These are phyloP conservation scores for Globisporangium irregulare DNA, from an alignment of 352 stramenopile species.

Conservation along the genomic window DNA sequence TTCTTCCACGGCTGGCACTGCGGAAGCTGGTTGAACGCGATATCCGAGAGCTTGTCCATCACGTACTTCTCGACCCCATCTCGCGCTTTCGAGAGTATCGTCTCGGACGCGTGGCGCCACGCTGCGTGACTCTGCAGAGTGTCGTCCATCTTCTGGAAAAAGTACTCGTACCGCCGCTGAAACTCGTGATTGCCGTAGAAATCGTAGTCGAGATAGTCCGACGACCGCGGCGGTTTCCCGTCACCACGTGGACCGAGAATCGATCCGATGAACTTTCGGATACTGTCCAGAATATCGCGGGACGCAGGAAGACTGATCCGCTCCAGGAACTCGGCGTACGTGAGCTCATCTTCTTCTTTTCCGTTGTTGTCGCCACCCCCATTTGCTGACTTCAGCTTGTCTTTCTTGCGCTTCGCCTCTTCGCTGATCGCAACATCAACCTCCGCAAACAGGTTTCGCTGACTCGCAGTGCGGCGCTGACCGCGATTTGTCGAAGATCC, in stretches of 20 bases:
- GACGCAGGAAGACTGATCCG: slow-evolving; percentile 68
- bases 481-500: slow-evolving; percentile 11
- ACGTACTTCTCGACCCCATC: slow-evolving; percentile 91
- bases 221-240: slow-evolving; percentile 54
- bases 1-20: slow-evolving; percentile 63
- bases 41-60: slow-evolving; percentile 85
- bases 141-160: slow-evolving; percentile 75
- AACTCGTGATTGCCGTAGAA: slow-evolving; percentile 81
- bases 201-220: slow-evolving; percentile 76
- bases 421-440: slow-evolving; percentile 32
- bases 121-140: slow-evolving; percentile 47
- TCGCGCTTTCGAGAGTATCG: slow-evolving; percentile 56
- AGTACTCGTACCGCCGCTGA: slow-evolving; percentile 53
- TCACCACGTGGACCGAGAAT: slow-evolving; percentile 77
- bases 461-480: slow-evolving; percentile 21
- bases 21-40: slow-evolving; percentile 71
- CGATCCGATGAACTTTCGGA: slow-evolving; percentile 74
- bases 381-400: slow-evolving; percentile 21
- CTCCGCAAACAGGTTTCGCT: slow-evolving; percentile 58
- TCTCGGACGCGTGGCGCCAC: slow-evolving; percentile 66
- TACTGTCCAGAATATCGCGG: slow-evolving; percentile 66
- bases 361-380: slow-evolving; percentile 14
- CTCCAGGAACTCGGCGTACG: slow-evolving; percentile 78
- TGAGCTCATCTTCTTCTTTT: slow-evolving; percentile 46
- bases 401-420: slow-evolving; percentile 29